These are phyloP conservation scores for Claviceps pazoutovae DNA, from an alignment of 2,329 filamentous ascomycete genomes.

Conservation along the genomic window DNA sequence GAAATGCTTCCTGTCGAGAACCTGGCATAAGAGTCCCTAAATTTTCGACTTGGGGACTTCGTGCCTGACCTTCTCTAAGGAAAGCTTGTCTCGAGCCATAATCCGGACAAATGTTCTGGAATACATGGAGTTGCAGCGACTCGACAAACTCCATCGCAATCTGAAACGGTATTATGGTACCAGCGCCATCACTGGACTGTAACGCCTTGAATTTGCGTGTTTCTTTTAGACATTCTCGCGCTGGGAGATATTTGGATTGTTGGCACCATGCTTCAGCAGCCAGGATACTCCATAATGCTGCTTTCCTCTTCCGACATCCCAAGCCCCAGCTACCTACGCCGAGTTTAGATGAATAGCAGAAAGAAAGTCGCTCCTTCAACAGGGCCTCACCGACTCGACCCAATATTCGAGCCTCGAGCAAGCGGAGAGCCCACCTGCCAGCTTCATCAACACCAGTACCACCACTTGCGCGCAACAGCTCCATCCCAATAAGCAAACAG, in stretches of 20 bases:
- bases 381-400: slow-evolving; percentile 68
- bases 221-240: slow-evolving; percentile 62
- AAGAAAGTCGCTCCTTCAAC: slow-evolving; percentile 71
- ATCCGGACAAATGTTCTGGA: slow-evolving; percentile 28
- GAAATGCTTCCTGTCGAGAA: neutral
- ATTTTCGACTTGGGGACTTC: slow-evolving; percentile 25
- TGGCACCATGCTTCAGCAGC: slow-evolving; percentile 74
- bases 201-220: slow-evolving; percentile 43
- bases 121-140: slow-evolving; percentile 34
- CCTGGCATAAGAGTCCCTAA: slow-evolving; percentile 38
- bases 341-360: slow-evolving; percentile 65
- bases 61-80: slow-evolving; percentile 21
- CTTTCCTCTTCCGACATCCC: slow-evolving; percentile 67
- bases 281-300: slow-evolving; percentile 76
- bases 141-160: slow-evolving; percentile 38
- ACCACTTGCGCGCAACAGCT: slow-evolving; percentile 69
- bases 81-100: slow-evolving; percentile 17
- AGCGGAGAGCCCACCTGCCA: slow-evolving; percentile 66
- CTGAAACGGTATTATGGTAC: slow-evolving; percentile 33
- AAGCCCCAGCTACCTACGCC: slow-evolving; percentile 52
- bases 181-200: slow-evolving; percentile 31
- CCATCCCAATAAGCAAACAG: slow-evolving; percentile 60
- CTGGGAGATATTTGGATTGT: slow-evolving; percentile 62
- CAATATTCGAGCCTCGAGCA: slow-evolving; percentile 65
- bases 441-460: slow-evolving; percentile 74